These are phyloP conservation scores for Populus hybrid DNA, from an alignment of 441 rosid species.

Conservation along the genomic window DNA sequence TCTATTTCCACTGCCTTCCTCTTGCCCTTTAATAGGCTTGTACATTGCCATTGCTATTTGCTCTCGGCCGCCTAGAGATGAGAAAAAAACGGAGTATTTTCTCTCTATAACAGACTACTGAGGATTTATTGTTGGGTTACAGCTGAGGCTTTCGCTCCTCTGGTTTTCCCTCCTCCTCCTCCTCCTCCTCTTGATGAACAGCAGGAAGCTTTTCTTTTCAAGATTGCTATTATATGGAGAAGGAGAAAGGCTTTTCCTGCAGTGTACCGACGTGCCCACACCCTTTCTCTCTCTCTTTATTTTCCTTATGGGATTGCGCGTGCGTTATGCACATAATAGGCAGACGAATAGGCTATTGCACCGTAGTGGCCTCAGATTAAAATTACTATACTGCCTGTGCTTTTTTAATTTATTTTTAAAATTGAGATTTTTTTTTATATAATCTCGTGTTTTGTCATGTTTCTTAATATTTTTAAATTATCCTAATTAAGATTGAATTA, in stretches of 20 bases:
- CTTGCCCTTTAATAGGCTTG: slow-evolving; percentile 32
- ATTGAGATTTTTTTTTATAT: too few species aligned
- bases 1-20: slow-evolving; percentile 4
- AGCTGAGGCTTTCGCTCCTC: neutral
- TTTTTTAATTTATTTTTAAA: too few species aligned
- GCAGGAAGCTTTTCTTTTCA: neutral
- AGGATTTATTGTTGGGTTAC: neutral
- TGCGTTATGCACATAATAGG: neutral
- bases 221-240: neutral
- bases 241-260: neutral
- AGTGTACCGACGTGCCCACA: neutral
- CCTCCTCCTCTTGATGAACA: neutral
- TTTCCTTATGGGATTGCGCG: neutral
- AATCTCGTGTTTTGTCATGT: too few species aligned
- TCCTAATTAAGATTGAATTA: too few species aligned
- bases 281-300: neutral
- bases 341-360: too few species aligned
- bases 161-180: neutral
- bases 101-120: neutral
- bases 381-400: too few species aligned
- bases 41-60: slow-evolving; percentile 25
- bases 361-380: too few species aligned
- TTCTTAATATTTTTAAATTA: too few species aligned
- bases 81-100: neutral
- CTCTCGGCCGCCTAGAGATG: neutral